Base-by-base conservation (phyloP, 1,284 basidiomycete species). In the Fomitopsis palustris region DNA sequence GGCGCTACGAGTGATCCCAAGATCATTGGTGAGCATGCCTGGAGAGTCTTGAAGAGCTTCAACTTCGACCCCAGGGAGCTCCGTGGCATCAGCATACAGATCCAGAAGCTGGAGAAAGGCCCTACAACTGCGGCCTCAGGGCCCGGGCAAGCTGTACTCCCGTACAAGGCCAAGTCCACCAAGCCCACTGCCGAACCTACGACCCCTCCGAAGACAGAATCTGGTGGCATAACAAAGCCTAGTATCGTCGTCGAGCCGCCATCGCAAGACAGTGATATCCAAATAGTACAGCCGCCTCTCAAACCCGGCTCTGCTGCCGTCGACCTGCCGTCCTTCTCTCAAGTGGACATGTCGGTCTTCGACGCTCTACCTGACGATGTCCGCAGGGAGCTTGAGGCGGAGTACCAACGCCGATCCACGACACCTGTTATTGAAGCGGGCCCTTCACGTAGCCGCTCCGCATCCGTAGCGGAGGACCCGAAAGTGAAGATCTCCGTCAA, bases 11-110 rank as follows among this genome's bases (percentile, higher is more conserved):
- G 86, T 68, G 88, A 96, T 63, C 76, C 81, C 1, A 78, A 75
- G 42, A 73, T 86, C 47, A 90, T 99, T 53, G 90, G 86, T 0
- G 81, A 86, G n/a, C 87, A 90, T 57, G 90, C 92, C 1, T 91
- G 91, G 84, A 81, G 83, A 61, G 73, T 98, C 12, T 79, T 97
- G 10, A 79, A 83, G 59, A 80, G 83, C 1, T 86, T 96, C 72
- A 78, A 80, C 42, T 88, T 95, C 45, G 90, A 95, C 62, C 86
- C 95, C 0, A 83, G 81, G 61, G 96, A 99, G 65, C 77, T 99
- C 17, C 84, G 97, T n/a, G 96, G 96, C 0, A 84, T 99, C 55
- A 94, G 93, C 0, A 90, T 99, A 25, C 93, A 95, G 69, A 84
- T 98, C n/a, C 88, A 91, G 67, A 97, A 96, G 71, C 80, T 97